Percentiles rank a stretch among this genome's conserved stretches.
These are phyloP conservation scores for Mycena latifolia DNA, from an alignment of 768 basidiomycete genomes.

Conservation along the genomic window DNA sequence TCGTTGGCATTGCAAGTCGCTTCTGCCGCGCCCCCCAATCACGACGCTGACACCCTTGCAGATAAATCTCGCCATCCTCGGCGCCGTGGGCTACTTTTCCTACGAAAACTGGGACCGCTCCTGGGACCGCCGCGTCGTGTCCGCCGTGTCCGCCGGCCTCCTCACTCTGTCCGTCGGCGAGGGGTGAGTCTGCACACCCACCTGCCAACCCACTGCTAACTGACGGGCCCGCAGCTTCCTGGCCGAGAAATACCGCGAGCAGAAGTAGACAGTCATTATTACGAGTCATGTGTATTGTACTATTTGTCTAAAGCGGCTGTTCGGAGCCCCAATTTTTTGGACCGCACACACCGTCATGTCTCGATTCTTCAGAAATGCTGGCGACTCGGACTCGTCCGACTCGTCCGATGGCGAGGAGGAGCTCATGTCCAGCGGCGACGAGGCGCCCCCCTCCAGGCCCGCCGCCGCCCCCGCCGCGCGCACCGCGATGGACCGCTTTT, in stretches of 20 bases:
- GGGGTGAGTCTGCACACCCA: conserved; percentile 59
- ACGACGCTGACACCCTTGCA: conserved; percentile 51
- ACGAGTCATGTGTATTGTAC: neutral
- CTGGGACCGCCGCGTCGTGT: conserved; percentile 76
- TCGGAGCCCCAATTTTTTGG: conserved; percentile 15
- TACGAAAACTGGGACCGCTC: conserved; percentile 76
- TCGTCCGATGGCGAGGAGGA: conserved; percentile 83
- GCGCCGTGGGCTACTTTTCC: conserved; percentile 70
- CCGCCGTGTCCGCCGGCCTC: conserved; percentile 68
- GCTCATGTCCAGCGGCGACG: conserved; percentile 82
- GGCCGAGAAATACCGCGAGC: conserved; percentile 37
- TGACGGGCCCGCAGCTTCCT: conserved; percentile 27
- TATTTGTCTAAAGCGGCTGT: neutral
- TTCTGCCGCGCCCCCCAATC: neutral
- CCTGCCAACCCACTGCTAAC: neutral
- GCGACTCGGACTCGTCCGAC: conserved; percentile 82
- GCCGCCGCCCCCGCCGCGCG: conserved; percentile 60
- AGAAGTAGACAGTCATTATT: neutral
- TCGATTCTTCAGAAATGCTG: conserved; percentile 89
- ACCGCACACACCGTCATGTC: conserved; percentile 67
- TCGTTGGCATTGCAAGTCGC: conserved; percentile 69
- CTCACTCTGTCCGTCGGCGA: conserved; percentile 74
- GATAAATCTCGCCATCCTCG: conserved; percentile 70
- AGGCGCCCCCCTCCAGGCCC: conserved; percentile 61
- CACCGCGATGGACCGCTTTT: conserved; percentile 82